phyloP scores from a whole-genome alignment of 805 yeast species.

The Phaffomyces opuntiae region DNA sequence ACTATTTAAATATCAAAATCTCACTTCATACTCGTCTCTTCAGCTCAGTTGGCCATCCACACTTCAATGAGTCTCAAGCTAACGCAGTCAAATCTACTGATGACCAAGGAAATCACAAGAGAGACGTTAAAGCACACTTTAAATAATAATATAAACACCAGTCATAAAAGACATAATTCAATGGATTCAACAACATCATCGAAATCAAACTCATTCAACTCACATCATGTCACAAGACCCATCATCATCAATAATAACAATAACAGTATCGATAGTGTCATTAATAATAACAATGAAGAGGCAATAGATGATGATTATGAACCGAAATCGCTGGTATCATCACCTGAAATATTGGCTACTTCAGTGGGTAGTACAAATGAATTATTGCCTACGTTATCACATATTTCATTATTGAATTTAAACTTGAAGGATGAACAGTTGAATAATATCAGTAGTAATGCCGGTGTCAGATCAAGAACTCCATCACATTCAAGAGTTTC shows the following conservation, averaged over 20 bases:
- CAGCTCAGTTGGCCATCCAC: no score
- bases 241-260: neutral
- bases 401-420: constrained; percentile 21
- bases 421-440: constrained; percentile 12
- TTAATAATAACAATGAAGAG: constrained; percentile 8
- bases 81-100: no score
- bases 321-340: constrained; percentile 1
- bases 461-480: constrained; percentile 1
- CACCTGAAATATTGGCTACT: constrained; percentile 21
- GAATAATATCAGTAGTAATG: no score
- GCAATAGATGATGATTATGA: constrained; percentile 18
- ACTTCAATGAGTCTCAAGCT: no score
- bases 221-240: neutral
- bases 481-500: constrained; percentile 10
- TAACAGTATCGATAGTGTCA: neutral
- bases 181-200: neutral
- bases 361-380: constrained; percentile 13
- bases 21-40: no score
- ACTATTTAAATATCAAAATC: no score
- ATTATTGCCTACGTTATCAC: constrained; percentile 16
- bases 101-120: no score
- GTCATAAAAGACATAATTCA: no score
- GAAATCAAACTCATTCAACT: neutral
- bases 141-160: no score
- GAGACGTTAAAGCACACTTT: no score